Evolutionary conservation across 2,329 filamentous ascomycete genomes (phyloP).

Genomic region (Aureobasidium zeae): DNA sequence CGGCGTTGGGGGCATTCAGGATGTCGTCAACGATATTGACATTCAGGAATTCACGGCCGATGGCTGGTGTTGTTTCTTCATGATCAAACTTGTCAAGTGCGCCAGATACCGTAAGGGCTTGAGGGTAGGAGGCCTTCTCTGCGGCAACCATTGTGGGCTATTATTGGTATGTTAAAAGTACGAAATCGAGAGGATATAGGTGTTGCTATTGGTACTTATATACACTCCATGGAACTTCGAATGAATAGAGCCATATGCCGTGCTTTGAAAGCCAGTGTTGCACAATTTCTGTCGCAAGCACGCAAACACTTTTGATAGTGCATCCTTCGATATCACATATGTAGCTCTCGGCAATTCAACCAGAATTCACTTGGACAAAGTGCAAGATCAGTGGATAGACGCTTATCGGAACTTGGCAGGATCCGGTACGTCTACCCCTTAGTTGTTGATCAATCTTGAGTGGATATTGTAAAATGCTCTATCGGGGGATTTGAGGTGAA

Average conservation of each 20-base stretch:
- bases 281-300: constrained; percentile 9
- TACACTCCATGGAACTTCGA: background rate
- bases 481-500: no score
- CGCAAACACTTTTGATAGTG: no score
- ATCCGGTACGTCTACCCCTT: no score
- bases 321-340: no score
- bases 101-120: constrained; percentile 13
- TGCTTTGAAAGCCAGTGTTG: background rate
- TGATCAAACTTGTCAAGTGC: constrained; percentile 19
- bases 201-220: background rate
- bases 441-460: no score
- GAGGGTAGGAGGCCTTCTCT: background rate
- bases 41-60: constrained; percentile 20
- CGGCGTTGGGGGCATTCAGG: constrained; percentile 18
- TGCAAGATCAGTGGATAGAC: no score
- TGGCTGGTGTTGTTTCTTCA: constrained; percentile 21
- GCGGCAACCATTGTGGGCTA: background rate
- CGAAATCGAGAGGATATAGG: no score
- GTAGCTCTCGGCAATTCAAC: no score
- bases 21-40: constrained; percentile 20
- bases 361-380: no score
- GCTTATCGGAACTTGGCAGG: no score
- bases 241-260: background rate
- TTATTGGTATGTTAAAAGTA: background rate
- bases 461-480: no score